These are phyloP conservation scores for Baorangia bicolor DNA, from an alignment of 768 basidiomycete species.

Conservation along the genomic window DNA sequence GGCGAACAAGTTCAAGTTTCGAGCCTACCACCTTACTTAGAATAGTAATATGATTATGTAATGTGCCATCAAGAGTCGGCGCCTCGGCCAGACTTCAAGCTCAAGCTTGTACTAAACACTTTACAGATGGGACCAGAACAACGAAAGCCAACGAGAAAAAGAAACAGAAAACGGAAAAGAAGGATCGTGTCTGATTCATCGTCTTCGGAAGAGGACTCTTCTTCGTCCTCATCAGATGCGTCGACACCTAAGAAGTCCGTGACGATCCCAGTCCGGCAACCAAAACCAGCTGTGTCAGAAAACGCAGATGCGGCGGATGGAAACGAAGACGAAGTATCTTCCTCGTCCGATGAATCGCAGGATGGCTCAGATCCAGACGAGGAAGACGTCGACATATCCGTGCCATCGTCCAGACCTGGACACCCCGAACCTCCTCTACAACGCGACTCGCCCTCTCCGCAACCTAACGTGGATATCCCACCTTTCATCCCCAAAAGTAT, in stretches of 20 bases:
- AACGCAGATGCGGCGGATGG: background rate
- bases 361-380: conserved; percentile 3
- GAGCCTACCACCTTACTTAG: too few species aligned
- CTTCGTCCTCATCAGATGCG: conserved; percentile 20
- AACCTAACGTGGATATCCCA: conserved; percentile 39
- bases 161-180: conserved; percentile 55
- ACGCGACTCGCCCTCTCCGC: conserved; percentile 29
- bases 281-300: conserved; percentile 1
- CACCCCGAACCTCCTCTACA: background rate
- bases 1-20: too few species aligned
- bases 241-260: conserved; percentile 11
- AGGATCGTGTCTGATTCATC: conserved; percentile 44
- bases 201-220: conserved; percentile 37
- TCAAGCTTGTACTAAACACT: too few species aligned
- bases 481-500: conserved; percentile 51
- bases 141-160: conserved; percentile 39
- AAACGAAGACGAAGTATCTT: conserved; percentile 10
- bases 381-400: background rate
- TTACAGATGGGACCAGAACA: conserved; percentile 30
- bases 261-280: conserved; percentile 4
- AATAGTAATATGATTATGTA: too few species aligned
- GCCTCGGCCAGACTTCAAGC: too few species aligned
- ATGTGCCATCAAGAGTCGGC: too few species aligned
- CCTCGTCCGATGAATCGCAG: conserved; percentile 18
- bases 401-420: background rate